Base-by-base conservation (phyloP, 1,139 yeast species). In the Sugiyamaella sp. region DNA sequence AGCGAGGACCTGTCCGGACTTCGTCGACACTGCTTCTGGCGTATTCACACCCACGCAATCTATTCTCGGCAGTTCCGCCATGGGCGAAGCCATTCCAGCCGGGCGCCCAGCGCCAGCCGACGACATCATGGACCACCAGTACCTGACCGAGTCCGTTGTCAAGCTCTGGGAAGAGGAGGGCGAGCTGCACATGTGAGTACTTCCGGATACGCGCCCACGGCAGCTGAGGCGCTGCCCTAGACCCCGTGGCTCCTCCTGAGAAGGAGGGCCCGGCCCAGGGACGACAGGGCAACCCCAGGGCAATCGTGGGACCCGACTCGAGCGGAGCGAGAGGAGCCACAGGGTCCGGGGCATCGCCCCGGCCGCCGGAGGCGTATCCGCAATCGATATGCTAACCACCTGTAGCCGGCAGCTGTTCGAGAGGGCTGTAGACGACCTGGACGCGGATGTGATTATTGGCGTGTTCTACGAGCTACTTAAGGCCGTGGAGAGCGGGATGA, bases 391-490 rank as follows among this genome's bases (percentile, higher is more conserved):
- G n/a, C n/a, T n/a, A n/a, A n/a, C n/a, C n/a, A n/a, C n/a, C n/a
- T n/a, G n/a, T 42, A 51, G 54, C 8, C 20, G 24, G 3, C 45
- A 40, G 20, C 16, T 19, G 14, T 32, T 51, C 25, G 22, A 14
- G 6, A 9, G 19, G 8, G 58, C 56, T 20, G 48, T 41, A 14
- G 40, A 33, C 22, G 49, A 51, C 10, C 25, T 47, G n/a, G 45
- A 50, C 32, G 6, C 25, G 6, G 35, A 22, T 20, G 25, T 22
- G 14, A 32, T 63, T 8, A 52, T 63, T 25, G 39, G 59, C 12
- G 41, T 63, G n/a, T 58, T 61, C 37, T 61, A 64, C 44, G 68
- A 66, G 16, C 14, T 17, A 19, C 17, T 44, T 2, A 33, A 20
- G 21, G 48, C 40, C 8, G 39, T 44, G 3, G 14, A n/a, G 22